Evolutionary conservation across 2,329 filamentous ascomycete genomes (phyloP).

Genomic region (Xylariales sp.): DNA sequence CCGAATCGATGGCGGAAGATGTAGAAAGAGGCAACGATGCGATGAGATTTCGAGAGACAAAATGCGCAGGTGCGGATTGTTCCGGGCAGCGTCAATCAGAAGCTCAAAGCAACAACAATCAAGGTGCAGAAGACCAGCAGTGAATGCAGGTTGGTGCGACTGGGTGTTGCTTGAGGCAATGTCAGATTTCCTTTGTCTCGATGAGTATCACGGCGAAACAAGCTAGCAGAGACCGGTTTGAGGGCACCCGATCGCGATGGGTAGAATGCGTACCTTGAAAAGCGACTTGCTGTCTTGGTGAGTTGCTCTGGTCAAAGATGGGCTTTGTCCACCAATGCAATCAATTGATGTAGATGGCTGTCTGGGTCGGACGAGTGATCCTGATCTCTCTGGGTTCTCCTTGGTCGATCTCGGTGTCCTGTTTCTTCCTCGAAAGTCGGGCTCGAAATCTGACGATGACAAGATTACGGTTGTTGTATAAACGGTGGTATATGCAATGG

Average conservation of each 20-base stretch:
- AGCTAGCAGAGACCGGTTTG: background rate
- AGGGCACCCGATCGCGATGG: background rate
- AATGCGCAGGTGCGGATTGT: conserved; percentile 2
- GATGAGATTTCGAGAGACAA: background rate
- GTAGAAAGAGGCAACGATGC: background rate
- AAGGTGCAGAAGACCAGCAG: background rate
- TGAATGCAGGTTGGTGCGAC: background rate
- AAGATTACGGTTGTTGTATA: too few relatives aligned
- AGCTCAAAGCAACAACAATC: background rate
- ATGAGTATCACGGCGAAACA: background rate
- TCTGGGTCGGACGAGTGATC: conserved; percentile 2
- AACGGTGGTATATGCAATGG: conserved; percentile 22
- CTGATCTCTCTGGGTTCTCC: conserved; percentile 4
- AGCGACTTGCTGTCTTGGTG: too few relatives aligned
- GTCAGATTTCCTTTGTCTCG: background rate
- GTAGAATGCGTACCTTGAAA: background rate
- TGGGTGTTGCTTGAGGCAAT: background rate
- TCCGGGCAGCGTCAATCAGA: background rate
- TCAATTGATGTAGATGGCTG: too few relatives aligned
- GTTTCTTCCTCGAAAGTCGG: background rate
- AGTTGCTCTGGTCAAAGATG: background rate
- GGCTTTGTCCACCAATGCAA: background rate
- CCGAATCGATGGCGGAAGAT: background rate
- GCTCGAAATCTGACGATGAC: background rate
- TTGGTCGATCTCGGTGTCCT: background rate